Evolutionary conservation across 2,329 filamentous ascomycete genomes (phyloP).

Genomic region (Hortaea sp.): DNA sequence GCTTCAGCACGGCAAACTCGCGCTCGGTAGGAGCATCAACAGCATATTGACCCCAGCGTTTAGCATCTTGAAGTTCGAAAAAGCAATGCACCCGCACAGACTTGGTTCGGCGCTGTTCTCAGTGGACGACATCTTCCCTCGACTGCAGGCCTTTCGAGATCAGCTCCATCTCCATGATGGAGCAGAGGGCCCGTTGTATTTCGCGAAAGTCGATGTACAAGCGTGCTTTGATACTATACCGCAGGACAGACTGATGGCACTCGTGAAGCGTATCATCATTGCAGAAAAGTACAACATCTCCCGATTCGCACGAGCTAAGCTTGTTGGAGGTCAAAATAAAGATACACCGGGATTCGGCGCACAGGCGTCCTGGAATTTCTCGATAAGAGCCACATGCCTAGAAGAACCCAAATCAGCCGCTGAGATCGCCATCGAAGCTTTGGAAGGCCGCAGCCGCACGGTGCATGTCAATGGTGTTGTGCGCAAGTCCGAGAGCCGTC

Average conservation of each 20-base stretch:
- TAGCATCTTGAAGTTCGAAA: slow-evolving; percentile 69
- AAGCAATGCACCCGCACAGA: slow-evolving; percentile 40
- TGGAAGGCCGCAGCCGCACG: slow-evolving; percentile 45
- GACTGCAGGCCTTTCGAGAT: slow-evolving; percentile 59
- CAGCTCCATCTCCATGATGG: slow-evolving; percentile 30
- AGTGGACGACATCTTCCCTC: slow-evolving; percentile 66
- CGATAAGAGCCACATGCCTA: slow-evolving; percentile 29
- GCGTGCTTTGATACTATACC: slow-evolving; percentile 94
- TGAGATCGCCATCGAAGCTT: slow-evolving; percentile 12
- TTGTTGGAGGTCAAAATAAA: slow-evolving; percentile 29
- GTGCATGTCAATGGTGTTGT: slow-evolving; percentile 66
- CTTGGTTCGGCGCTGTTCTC: slow-evolving; percentile 78
- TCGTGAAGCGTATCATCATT: slow-evolving; percentile 51
- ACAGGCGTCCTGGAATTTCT: slow-evolving; percentile 29
- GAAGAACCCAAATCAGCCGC: slow-evolving; percentile 21
- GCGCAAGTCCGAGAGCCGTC: slow-evolving; percentile 46
- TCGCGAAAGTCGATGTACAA: slow-evolving; percentile 86
- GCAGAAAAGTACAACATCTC: slow-evolving; percentile 57
- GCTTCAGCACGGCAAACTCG: slow-evolving; percentile 41
- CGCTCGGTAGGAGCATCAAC: slow-evolving; percentile 59
- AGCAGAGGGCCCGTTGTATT: slow-evolving; percentile 51
- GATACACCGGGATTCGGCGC: slow-evolving; percentile 24
- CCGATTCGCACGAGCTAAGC: slow-evolving; percentile 64
- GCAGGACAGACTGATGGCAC: slow-evolving; percentile 58
- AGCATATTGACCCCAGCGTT: slow-evolving; percentile 62